Percentiles rank a stretch among this genome's conserved stretches.
Conservation (phyloP, 306 rosid genomes). For the Alnus rubra region DNA sequence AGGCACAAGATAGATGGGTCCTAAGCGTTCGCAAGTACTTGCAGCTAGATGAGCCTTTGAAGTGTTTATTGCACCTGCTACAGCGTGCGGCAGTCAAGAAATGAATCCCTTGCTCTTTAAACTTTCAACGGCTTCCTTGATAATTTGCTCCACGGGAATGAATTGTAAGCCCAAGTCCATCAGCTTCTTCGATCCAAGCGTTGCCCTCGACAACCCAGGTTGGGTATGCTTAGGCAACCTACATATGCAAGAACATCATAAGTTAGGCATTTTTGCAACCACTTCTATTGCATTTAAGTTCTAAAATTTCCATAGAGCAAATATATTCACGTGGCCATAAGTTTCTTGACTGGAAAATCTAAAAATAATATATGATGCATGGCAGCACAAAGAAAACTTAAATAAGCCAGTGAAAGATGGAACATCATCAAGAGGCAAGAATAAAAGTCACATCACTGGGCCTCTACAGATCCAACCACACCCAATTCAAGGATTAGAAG, state of each 20-base stretch:
- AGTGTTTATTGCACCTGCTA: not conserved
- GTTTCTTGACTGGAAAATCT: not conserved
- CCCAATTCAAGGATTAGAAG: no score
- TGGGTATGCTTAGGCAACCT: constrained; percentile 71
- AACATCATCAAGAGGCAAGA: not conserved
- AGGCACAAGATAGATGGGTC: no score
- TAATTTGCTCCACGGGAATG: constrained; percentile 79
- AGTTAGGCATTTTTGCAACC: not conserved
- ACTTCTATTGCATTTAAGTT: not conserved
- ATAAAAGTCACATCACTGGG: not conserved
- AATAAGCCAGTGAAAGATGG: not conserved
- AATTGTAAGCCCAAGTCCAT: constrained; percentile 72
- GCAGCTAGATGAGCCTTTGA: no score
- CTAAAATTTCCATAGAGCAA: not conserved
- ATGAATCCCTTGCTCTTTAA: constrained; percentile 70
- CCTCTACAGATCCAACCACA: not conserved
- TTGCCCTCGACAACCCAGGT: constrained; percentile 66
- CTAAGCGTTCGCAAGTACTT: no score
- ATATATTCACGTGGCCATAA: not conserved
- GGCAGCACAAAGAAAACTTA: not conserved
- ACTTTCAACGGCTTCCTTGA: constrained; percentile 80
- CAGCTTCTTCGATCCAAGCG: constrained; percentile 59
- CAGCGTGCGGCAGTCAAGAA: constrained; percentile 26
- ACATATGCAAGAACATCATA: constrained; percentile 10
- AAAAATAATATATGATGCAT: not conserved